Percentiles rank a stretch among this genome's conserved stretches.
Evolutionary conservation across 345 rosid genomes (phyloP).

Genomic region (Geranium brycei): DNA sequence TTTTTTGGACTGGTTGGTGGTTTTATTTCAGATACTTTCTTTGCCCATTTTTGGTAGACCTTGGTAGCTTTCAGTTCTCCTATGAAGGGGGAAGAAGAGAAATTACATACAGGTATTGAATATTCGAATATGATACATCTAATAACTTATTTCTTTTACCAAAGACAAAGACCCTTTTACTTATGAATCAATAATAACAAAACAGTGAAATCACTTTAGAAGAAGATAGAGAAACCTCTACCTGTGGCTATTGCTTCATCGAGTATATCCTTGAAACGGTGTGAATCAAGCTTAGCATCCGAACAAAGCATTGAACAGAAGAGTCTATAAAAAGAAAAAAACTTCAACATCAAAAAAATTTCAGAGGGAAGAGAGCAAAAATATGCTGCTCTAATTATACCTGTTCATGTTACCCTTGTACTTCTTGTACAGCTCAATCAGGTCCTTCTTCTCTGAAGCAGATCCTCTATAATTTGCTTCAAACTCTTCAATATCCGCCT

Average conservation of each 20-base stretch:
- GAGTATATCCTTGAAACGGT: conserved; percentile 65
- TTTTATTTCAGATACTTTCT: conserved; percentile 40
- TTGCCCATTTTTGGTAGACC: conserved; percentile 77
- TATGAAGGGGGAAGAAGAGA: conserved; percentile 9
- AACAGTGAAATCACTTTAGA: neutral
- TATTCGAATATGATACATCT: too few relatives aligned
- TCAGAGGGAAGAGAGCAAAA: neutral
- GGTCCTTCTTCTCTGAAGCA: conserved; percentile 77
- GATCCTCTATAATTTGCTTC: conserved; percentile 85
- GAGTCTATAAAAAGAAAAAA: conserved; percentile 39
- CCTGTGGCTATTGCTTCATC: conserved; percentile 66
- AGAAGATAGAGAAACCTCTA: conserved; percentile 9
- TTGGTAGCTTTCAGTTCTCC: conserved; percentile 67
- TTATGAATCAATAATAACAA: neutral
- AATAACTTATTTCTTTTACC: too few relatives aligned
- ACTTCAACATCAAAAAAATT: neutral
- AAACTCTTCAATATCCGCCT: conserved; percentile 74
- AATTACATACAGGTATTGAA: too few relatives aligned
- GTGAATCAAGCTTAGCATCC: conserved; percentile 77
- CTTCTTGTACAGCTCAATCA: conserved; percentile 54
- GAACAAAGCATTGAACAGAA: conserved; percentile 95
- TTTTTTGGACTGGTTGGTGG: conserved; percentile 62
- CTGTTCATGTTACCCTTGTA: conserved; percentile 71
- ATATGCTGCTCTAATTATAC: conserved; percentile 17
- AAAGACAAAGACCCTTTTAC: too few relatives aligned